Evolutionary conservation across 805 yeast genomes (phyloP).

Genomic region (Dipodascus albidus): DNA sequence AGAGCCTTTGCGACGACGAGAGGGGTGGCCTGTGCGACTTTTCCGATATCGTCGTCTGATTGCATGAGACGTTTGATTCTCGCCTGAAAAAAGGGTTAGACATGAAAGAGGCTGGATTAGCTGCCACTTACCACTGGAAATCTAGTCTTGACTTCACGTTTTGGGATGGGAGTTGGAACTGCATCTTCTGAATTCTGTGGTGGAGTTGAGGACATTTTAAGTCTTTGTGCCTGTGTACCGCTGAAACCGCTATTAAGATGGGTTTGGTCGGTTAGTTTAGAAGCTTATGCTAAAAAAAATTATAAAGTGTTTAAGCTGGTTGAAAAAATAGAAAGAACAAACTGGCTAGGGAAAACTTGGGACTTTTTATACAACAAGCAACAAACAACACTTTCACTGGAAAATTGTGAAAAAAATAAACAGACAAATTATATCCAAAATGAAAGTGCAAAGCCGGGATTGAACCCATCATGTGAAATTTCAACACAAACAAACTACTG

Average conservation of each 20-base stretch:
- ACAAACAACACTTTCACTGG: neutral
- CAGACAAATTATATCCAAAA: no score
- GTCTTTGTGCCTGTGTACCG: no score
- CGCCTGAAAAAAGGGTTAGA: slow-evolving; percentile 33
- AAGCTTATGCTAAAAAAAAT: neutral
- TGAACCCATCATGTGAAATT: no score
- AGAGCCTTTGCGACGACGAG: slow-evolving; percentile 94
- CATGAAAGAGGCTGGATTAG: neutral
- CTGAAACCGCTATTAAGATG: no score
- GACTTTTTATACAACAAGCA: neutral
- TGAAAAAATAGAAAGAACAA: neutral
- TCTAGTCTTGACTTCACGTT: slow-evolving; percentile 27
- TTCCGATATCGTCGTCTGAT: slow-evolving; percentile 95
- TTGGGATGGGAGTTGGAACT: neutral
- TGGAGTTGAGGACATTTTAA: neutral
- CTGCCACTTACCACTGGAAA: slow-evolving; percentile 32
- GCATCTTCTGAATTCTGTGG: neutral
- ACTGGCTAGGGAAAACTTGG: neutral
- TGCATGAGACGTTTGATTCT: slow-evolving; percentile 95
- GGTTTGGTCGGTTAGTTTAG: no score
- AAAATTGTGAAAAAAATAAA: neutral
- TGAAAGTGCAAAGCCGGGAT: no score
- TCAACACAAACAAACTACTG: no score
- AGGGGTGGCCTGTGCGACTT: slow-evolving; percentile 98
- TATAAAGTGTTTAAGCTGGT: neutral